Evolutionary conservation across 257 asterid species (phyloP), one percentile per base, ranked within the genome.

Genomic region (Salvia hispanica): DNA sequence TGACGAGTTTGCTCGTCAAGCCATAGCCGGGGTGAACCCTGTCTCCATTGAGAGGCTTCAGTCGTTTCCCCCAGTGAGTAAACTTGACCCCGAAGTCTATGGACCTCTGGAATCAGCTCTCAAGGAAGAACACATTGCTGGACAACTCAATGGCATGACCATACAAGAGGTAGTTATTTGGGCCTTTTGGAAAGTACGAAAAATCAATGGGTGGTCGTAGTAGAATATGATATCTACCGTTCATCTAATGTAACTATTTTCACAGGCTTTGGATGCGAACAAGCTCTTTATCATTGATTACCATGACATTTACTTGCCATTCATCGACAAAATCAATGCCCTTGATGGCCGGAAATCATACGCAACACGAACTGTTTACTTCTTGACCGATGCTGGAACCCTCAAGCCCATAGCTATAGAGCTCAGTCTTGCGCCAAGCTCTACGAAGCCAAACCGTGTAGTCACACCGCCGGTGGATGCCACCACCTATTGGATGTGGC

Each of bases 1-100:
- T 36, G 96, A 91, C 58, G 99, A 94, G 72, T 94, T 94, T 63
- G 96, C 88, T 9, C 84, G 99, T 16, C 99, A 94, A 77, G 88
- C 90, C 60, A 61, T 94, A 44, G 99, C 98, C 0, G 99, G 99
- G 61, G 85, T 91, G 2, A 94, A 94, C 65, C 99, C 99, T 0
- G 95, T 87, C 58, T 75, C 61, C 73, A 87, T 94, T 0, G 96
- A 91, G 83, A 85, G 89, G 86, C 90, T 94, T 68, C 81, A 70
- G 45, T 76, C 39, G 15, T 94, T 83, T 36, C 98, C 99, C 1
- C 97, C 96, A 0, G 83, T 81, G 54, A 88, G 99, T 70, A 91
- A 89, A 74, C 98, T 94, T 15, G 94, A 91, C 72, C 90, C 94
- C 15, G 86, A 84, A 70, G 62, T 80, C 70, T 80, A 94, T 42